Percentiles rank a stretch among this genome's conserved stretches.
phyloP scores from a whole-genome alignment of 345 rosid genomes.

The Lagerstroemia speciosa region DNA sequence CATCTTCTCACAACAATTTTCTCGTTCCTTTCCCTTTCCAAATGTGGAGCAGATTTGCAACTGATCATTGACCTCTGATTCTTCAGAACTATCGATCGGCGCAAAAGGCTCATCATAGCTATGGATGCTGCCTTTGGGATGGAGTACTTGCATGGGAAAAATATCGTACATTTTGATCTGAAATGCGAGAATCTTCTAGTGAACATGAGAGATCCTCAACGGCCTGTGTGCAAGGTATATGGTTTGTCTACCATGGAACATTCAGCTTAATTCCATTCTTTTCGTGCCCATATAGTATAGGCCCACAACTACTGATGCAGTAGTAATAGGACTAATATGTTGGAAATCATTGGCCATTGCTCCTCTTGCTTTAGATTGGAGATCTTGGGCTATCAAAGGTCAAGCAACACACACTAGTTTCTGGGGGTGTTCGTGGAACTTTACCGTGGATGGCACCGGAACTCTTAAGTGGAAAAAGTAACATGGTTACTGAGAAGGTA shows the following conservation, averaged over 20 bases:
- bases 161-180: constrained; percentile 94
- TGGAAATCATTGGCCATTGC: too few relatives aligned
- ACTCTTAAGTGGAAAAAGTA: constrained; percentile 92
- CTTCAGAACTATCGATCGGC: constrained; percentile 91
- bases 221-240: constrained; percentile 89
- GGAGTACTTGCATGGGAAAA: constrained; percentile 97
- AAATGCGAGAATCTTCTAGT: constrained; percentile 95
- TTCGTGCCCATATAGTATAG: background rate
- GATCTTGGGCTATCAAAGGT: constrained; percentile 95
- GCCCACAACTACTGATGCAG: background rate
- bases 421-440: constrained; percentile 99
- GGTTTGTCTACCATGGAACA: background rate
- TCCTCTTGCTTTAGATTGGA: constrained; percentile 53
- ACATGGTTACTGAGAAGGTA: constrained; percentile 98
- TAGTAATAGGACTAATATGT: background rate
- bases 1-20: background rate
- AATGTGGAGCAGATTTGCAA: background rate
- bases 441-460: constrained; percentile 99
- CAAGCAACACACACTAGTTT: constrained; percentile 86
- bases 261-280: background rate
- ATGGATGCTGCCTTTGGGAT: constrained; percentile 99
- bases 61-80: background rate
- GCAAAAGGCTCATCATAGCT: constrained; percentile 94
- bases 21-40: background rate
- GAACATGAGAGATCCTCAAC: constrained; percentile 98